These are phyloP conservation scores for Dovyalis caffra DNA, from an alignment of 345 rosid genomes.

Conservation along the genomic window DNA sequence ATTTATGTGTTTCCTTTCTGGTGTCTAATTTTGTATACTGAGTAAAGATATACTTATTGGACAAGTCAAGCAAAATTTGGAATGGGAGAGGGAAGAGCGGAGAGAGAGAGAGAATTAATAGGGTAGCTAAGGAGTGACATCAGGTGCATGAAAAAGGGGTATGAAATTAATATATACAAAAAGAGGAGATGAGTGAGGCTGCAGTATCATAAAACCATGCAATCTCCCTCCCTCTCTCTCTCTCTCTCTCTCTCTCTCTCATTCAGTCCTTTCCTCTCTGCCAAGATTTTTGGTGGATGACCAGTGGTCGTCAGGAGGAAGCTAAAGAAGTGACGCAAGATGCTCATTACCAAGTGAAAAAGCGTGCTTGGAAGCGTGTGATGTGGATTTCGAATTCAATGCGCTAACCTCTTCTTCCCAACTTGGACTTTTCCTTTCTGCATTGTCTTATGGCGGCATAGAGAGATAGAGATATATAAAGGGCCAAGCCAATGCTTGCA, in stretches of 20 bases:
- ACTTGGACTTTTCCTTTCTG: background rate
- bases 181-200: background rate
- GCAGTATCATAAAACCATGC: background rate
- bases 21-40: background rate
- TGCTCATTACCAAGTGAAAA: conserved; percentile 14
- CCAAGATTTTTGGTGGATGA: background rate
- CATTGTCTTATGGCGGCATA: conserved; percentile 42
- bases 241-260: background rate
- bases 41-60: background rate
- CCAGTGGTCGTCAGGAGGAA: background rate
- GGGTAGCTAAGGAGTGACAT: background rate
- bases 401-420: conserved; percentile 1
- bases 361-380: conserved; percentile 63
- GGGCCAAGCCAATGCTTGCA: background rate
- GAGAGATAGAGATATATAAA: conserved; percentile 15
- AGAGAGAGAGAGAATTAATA: too few species aligned
- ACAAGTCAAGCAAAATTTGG: too few species aligned
- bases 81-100: background rate
- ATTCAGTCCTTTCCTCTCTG: conserved; percentile 16
- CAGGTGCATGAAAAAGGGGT: background rate
- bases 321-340: conserved; percentile 42
- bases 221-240: background rate
- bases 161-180: background rate
- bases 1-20: background rate
- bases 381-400: conserved; percentile 42